A percentile compares a stretch with the other conserved stretches of the same genome.
These are phyloP conservation scores for Bipolaris zeicola DNA, from an alignment of 2,329 filamentous ascomycete genomes.

Conservation along the genomic window DNA sequence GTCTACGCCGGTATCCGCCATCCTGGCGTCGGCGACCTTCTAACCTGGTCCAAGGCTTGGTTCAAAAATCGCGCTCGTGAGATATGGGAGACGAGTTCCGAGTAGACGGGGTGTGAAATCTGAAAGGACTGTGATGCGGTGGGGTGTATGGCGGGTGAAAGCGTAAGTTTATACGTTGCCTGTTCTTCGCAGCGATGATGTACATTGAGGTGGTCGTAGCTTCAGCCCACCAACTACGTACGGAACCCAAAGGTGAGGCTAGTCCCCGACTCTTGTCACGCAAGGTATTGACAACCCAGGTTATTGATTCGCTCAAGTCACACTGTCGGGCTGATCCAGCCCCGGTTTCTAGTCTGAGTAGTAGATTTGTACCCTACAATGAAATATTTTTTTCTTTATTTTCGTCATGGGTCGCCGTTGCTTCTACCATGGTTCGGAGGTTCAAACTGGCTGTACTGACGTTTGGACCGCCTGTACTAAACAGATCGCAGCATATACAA, in stretches of 20 bases:
- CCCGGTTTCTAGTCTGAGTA: not conserved
- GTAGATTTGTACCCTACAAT: not conserved
- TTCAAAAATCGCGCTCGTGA: not conserved
- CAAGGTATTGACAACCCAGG: slow-evolving; percentile 6
- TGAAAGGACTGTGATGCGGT: slow-evolving; percentile 26
- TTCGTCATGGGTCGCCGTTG: not conserved
- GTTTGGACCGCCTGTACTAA: not conserved
- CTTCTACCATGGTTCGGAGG: not conserved
- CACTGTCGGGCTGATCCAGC: not conserved
- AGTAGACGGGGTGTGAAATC: not conserved
- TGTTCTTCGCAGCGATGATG: slow-evolving; percentile 26
- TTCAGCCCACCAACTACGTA: slow-evolving; percentile 11
- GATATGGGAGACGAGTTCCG: not conserved
- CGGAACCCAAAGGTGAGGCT: slow-evolving; percentile 21
- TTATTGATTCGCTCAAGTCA: not conserved
- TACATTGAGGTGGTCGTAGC: slow-evolving; percentile 20
- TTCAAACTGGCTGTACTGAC: not conserved
- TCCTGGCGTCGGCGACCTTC: slow-evolving; percentile 18
- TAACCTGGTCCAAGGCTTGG: not conserved
- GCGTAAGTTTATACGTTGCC: slow-evolving; percentile 18
- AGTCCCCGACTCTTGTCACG: slow-evolving; percentile 17
- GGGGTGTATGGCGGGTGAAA: not conserved
- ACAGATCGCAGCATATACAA: too few species aligned
- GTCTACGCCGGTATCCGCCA: slow-evolving; percentile 57
- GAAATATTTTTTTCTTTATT: too few species aligned